Conservation (phyloP, 78 protist genomes). For the Planoprotostelium fungivorum region DNA sequence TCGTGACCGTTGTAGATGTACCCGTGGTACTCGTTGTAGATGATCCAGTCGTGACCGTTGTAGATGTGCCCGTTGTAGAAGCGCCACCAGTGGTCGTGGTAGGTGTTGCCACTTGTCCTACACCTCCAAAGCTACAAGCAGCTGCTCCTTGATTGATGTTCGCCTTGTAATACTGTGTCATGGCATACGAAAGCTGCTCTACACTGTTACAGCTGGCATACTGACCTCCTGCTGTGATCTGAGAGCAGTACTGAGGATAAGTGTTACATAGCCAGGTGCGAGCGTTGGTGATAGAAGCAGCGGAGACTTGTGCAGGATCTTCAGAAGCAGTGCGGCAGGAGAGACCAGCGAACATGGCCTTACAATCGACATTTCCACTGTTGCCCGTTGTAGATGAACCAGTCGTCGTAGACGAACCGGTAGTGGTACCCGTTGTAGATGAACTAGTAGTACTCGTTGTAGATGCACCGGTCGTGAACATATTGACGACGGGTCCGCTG, state of each 20-base stretch:
- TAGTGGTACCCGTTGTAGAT: background rate
- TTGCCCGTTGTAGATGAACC: background rate
- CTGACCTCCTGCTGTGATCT: background rate
- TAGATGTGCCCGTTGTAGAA: background rate
- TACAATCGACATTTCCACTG: background rate
- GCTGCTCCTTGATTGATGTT: background rate
- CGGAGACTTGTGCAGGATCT: background rate
- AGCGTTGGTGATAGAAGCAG: background rate
- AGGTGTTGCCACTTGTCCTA: background rate
- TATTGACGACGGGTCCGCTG: background rate
- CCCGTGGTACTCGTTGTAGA: background rate
- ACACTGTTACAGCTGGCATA: background rate
- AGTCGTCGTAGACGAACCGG: background rate
- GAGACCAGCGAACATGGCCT: background rate
- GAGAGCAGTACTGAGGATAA: background rate
- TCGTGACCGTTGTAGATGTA: background rate
- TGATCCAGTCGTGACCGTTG: background rate
- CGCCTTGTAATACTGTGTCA: background rate
- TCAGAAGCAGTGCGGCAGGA: background rate
- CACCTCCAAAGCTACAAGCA: background rate
- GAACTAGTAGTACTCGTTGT: background rate
- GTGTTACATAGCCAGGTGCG: background rate
- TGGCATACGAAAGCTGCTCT: background rate
- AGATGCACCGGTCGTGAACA: background rate
- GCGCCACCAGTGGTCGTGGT: too few relatives aligned